Percentiles rank a stretch among this genome's conserved stretches.
phyloP scores from a whole-genome alignment of 345 rosid species.

The Eucalyptus marginata region DNA sequence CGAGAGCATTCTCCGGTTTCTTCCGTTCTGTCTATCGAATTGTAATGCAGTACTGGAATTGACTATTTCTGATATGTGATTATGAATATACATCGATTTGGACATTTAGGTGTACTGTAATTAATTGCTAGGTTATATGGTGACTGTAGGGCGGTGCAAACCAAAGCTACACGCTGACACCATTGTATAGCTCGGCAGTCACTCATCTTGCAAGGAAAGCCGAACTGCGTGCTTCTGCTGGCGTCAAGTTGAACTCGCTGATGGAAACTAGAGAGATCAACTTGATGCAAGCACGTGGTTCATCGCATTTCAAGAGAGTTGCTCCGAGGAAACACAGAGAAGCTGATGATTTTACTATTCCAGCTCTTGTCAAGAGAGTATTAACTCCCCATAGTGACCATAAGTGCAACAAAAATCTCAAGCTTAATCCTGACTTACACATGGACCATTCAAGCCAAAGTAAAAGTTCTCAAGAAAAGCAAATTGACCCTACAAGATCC shows the following conservation, averaged over 20 bases:
- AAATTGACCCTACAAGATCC: not conserved
- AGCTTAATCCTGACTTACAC: not conserved
- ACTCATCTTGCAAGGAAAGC: not conserved
- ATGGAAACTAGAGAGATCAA: not conserved
- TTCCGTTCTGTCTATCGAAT: not conserved
- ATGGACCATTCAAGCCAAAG: not conserved
- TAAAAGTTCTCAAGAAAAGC: not conserved
- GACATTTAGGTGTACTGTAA: not conserved
- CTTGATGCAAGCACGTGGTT: not conserved
- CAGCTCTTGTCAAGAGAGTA: not conserved
- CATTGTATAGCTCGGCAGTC: not conserved
- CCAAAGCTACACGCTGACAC: not conserved
- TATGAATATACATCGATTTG: not conserved
- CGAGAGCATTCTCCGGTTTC: not conserved
- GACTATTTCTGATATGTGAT: not conserved
- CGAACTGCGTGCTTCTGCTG: not conserved
- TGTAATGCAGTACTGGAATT: not conserved
- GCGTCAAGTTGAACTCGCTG: not conserved
- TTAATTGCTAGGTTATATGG: not conserved
- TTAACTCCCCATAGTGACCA: not conserved
- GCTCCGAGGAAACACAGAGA: not conserved
- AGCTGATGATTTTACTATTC: not conserved
- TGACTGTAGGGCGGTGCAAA: not conserved
- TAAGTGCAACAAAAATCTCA: not conserved
- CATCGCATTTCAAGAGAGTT: not conserved